Evolutionary conservation across 2,329 filamentous ascomycete genomes (phyloP).

Genomic region (Aspergillus sp.): DNA sequence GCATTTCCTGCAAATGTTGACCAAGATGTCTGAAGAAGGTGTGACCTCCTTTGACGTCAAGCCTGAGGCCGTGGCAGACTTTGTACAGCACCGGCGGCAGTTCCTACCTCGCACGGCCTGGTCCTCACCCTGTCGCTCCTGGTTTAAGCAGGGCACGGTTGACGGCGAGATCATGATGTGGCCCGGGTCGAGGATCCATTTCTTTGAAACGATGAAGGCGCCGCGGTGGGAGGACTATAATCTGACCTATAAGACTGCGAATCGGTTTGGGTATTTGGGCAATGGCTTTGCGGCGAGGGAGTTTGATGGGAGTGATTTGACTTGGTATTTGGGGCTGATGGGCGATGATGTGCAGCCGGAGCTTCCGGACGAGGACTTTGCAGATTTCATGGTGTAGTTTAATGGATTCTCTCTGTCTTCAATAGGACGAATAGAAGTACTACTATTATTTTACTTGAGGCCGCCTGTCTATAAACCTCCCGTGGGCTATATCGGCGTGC

Average conservation of each 20-base stretch:
- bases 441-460: too few relatives aligned
- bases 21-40: background rate
- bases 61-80: slow-evolving; percentile 2
- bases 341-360: background rate
- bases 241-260: slow-evolving; percentile 17
- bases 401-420: accelerated
- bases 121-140: slow-evolving; percentile 8
- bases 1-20: background rate
- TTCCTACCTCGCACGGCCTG: slow-evolving; percentile 14
- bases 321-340: slow-evolving; percentile 4
- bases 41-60: background rate
- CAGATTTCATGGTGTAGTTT: background rate
- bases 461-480: too few relatives aligned
- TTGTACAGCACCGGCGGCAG: slow-evolving; percentile 4
- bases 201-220: slow-evolving; percentile 23
- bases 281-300: slow-evolving; percentile 20
- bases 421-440: too few relatives aligned
- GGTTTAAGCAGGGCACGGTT: slow-evolving; percentile 15
- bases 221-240: slow-evolving; percentile 28
- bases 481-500: too few relatives aligned
- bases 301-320: slow-evolving; percentile 16
- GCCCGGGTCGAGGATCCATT: slow-evolving; percentile 25
- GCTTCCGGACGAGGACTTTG: background rate
- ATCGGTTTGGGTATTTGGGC: slow-evolving; percentile 21
- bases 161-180: slow-evolving; percentile 20